Base-by-base conservation (phyloP, 73 alveolate genomes). In the Paramecium primaurelia region DNA sequence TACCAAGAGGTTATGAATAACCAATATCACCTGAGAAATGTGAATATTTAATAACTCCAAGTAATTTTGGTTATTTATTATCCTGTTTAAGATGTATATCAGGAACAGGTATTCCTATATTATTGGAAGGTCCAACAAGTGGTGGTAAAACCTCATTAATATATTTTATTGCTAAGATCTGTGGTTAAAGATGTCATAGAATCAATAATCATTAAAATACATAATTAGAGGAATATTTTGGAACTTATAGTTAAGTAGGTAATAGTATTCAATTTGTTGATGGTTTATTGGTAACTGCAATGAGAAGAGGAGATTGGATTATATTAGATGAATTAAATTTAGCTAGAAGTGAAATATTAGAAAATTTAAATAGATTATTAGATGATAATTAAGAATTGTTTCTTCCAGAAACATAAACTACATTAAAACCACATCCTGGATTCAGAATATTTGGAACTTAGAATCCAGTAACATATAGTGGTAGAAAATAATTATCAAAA, bases 201-300 rank as follows among this genome's bases (percentile, higher is more conserved):
- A 98, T 99, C 47, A 99, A 98, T 94, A 99, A 99, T 93, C 99
- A 99, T 88, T 97, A 98, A 94, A 99, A 98, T 92, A 99, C 99
- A 37, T 99, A 99, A 92, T 95, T 99, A 22, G 98, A 99, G 93
- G 99, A 98, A 94, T 98, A 97, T 88, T 80, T 97, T 69, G 99
- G 99, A 6, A 93, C 98, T 20, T 98, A 97, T 88, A 97, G 97
- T 28, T 97, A 99, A 20, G 98, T 95, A 90, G 93, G 95, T 28
- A 92, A 95, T 58, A 99, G 99, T 45, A 88, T 88, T 18, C 40
- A n/a, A 45, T 98, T 98, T 93, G 93, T 95, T 84, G 99, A 98
- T 30, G 99, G 99, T 30, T 97, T 96, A 26, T 92, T 98, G 18
- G 97, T 97, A 8, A 94, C 96, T 71, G 99, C 99, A 11, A 98